Conservation (phyloP, 2,329 filamentous ascomycete species). For the Kalaharituber pfeilii region DNA sequence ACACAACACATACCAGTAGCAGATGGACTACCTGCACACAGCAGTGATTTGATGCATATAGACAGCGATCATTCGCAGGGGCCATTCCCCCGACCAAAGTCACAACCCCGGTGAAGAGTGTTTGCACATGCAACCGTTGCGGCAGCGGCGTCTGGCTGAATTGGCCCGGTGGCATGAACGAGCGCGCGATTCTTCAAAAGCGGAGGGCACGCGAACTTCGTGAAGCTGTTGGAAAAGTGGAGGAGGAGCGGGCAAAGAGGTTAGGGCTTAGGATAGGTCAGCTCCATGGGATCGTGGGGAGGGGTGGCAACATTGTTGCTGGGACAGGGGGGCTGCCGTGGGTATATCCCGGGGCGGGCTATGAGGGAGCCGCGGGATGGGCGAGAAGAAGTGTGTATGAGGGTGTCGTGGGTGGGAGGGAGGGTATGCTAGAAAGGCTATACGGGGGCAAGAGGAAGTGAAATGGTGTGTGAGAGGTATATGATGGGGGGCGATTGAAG, state of each 20-base stretch:
- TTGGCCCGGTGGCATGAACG: not conserved
- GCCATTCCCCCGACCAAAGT: too few species aligned
- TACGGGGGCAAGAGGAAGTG: not conserved
- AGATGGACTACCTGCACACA: too few species aligned
- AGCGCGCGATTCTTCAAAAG: not conserved
- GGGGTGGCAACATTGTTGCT: not conserved
- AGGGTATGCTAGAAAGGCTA: not conserved
- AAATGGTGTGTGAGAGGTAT: not conserved
- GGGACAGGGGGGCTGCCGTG: not conserved
- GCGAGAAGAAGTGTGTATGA: not conserved
- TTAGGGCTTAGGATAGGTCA: not conserved
- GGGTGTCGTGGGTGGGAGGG: not conserved
- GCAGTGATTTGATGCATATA: too few species aligned
- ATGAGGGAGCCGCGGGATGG: not conserved
- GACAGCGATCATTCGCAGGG: too few species aligned
- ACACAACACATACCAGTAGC: too few species aligned
- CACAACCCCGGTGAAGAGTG: too few species aligned
- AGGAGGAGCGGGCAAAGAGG: not conserved
- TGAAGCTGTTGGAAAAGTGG: not conserved
- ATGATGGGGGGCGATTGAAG: too few species aligned
- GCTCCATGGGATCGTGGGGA: not conserved
- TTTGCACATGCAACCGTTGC: too few species aligned
- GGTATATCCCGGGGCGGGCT: not conserved
- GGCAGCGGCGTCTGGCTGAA: not conserved
- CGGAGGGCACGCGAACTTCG: not conserved